Base-by-base conservation (phyloP, 1,284 basidiomycete species). In the Malassezia sympodialis region DNA sequence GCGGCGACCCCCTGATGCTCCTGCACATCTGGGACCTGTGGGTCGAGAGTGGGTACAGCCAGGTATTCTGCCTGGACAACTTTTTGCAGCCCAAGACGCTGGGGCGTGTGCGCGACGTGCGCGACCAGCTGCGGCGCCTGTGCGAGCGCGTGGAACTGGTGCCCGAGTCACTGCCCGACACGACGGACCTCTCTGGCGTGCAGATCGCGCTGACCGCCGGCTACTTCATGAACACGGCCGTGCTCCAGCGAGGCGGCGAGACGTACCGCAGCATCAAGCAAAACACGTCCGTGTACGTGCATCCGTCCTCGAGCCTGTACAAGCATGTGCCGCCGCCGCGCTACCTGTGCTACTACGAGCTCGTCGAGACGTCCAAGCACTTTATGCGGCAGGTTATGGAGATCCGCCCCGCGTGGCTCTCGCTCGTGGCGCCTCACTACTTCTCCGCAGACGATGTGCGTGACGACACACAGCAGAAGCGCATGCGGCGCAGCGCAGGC, bases 21-120 rank as follows among this genome's bases (percentile, higher is more conserved):
- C 80, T 96, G 39, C 96, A 96, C 73, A 89, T 96, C 7, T 98
- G 90, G 86, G 88, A 96, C 73, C 90, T 96, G 73, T 99, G 93
- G 91, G 88, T 88, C 24, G 91, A 98, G 67, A 88, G 88, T 34
- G 89, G 88, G 69, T 98, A 91, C 75, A 90, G 87, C 50, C 56
- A 59, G 41, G 52, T 44, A 40, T 72, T 64, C 19, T 68, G 66
- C 47, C 41, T 65, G 45, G 62, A 96, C 72, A 90, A 98, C 71
- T 99, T 93, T 77, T 78, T 99, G 49, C 94, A 98, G 77, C 91
- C 88, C 80, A 98, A 98, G 80, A 90, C 87, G 60, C 78, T 99
- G 12, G 86, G 84, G 62, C 82, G 94, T 23, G 93, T 94, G 0
- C 84, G 94, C 43, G 94, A 99, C 76, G 93, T 99, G 63, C 75